Evolutionary conservation across 768 basidiomycete genomes (phyloP).

Genomic region (Phaeotremella fagi): DNA sequence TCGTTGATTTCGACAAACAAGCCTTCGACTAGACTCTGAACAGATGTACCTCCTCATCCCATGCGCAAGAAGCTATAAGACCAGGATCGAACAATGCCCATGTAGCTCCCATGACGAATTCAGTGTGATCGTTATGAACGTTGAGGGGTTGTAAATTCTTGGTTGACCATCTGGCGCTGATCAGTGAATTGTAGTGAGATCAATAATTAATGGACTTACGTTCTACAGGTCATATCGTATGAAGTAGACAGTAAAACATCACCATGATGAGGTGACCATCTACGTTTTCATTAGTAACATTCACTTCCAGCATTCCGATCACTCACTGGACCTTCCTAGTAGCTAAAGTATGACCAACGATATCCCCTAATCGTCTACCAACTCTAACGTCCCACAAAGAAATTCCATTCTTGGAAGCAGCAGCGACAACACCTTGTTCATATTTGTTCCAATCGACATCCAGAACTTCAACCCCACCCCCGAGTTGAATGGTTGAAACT

Average conservation of each 20-base stretch:
- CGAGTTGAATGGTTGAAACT: not conserved
- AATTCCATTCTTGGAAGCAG: conserved; percentile 26
- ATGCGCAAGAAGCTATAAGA: conserved; percentile 79
- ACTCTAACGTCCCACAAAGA: conserved; percentile 22
- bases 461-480: conserved; percentile 20
- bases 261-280: conserved; percentile 33
- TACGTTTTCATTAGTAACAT: not conserved
- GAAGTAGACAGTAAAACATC: conserved; percentile 55
- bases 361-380: conserved; percentile 2
- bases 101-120: conserved; percentile 85
- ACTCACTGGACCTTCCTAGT: conserved; percentile 32
- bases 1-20: too few species aligned
- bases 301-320: not conserved
- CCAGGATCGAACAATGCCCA: conserved; percentile 93
- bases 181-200: conserved; percentile 11
- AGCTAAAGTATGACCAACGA: conserved; percentile 25
- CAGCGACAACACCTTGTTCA: conserved; percentile 15
- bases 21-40: conserved; percentile 46
- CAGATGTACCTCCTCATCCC: conserved; percentile 80
- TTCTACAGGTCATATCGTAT: conserved; percentile 93
- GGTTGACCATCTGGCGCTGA: conserved; percentile 65
- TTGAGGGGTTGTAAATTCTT: conserved; percentile 47
- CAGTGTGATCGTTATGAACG: conserved; percentile 75
- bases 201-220: conserved; percentile 56
- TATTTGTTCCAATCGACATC: conserved; percentile 46